These are phyloP conservation scores for Brassica nigra DNA, from an alignment of 345 rosid genomes.

Conservation along the genomic window DNA sequence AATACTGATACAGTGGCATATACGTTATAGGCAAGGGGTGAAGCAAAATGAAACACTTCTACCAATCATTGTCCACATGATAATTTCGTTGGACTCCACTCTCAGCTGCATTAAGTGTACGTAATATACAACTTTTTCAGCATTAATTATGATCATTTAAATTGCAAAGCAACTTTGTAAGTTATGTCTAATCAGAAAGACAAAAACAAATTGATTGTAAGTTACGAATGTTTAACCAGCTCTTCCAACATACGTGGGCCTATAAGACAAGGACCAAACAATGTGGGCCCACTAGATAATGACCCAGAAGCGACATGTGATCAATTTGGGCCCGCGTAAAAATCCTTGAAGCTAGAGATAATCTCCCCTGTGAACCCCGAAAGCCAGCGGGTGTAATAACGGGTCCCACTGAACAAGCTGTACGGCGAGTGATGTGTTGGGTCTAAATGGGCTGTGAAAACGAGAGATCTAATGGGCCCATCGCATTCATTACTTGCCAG, in stretches of 20 bases:
- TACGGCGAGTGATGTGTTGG: conserved; percentile 38
- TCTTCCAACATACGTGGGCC: conserved; percentile 27
- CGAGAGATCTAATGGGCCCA: conserved; percentile 29
- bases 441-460: conserved; percentile 38
- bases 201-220: not conserved
- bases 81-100: not conserved
- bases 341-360: not conserved
- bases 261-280: conserved; percentile 29
- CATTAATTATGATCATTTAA: conserved; percentile 3
- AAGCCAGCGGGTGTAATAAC: not conserved
- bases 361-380: conserved; percentile 25
- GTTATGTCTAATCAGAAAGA: not conserved
- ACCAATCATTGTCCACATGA: not conserved
- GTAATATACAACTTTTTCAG: not conserved
- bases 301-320: conserved; percentile 27
- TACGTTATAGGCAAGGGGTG: conserved; percentile 10
- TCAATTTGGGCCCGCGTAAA: conserved; percentile 20
- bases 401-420: conserved; percentile 29
- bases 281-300: conserved; percentile 15
- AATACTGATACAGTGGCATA: conserved; percentile 1
- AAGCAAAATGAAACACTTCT: conserved; percentile 21
- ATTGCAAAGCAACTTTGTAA: not conserved
- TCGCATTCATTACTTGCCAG: conserved; percentile 21
- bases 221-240: not conserved
- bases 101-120: not conserved